A percentile compares a stretch with the other conserved stretches of the same genome.
Conservation (phyloP, 2,329 filamentous ascomycete genomes). For the Ophiocordyceps camponoti-saundersi region DNA sequence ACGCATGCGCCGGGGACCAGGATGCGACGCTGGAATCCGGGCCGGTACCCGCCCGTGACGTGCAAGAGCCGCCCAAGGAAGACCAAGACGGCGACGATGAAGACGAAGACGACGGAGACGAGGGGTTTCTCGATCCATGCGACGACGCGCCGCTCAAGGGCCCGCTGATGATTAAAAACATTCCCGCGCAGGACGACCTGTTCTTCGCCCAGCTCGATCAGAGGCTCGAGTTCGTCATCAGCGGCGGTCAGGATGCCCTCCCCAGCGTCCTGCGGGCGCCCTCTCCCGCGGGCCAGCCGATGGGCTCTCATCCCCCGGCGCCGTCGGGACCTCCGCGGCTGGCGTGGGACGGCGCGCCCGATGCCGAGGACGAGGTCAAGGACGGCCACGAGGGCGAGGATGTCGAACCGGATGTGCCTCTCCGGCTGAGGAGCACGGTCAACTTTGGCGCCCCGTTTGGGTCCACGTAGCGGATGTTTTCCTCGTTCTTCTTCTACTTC, state of each 20-base stretch:
- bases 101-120: constrained; percentile 3
- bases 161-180: constrained; percentile 36
- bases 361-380: constrained; percentile 3
- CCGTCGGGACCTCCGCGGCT: too few species aligned
- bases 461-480: constrained; percentile 7
- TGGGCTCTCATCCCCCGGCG: too few species aligned
- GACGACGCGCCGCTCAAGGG: constrained; percentile 31
- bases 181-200: constrained; percentile 36
- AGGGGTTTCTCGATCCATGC: constrained; percentile 18
- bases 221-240: constrained; percentile 32
- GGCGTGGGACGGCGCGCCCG: constrained; percentile 3
- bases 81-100: background rate
- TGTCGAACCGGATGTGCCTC: constrained; percentile 24
- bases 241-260: constrained; percentile 23
- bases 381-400: constrained; percentile 10
- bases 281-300: background rate
- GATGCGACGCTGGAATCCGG: background rate
- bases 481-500: too few species aligned
- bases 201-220: constrained; percentile 33
- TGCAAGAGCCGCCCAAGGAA: background rate
- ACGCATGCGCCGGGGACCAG: background rate
- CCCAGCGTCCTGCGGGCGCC: constrained; percentile 21
- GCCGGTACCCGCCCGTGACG: background rate
- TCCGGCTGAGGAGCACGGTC: constrained; percentile 25
- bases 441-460: constrained; percentile 33